These are phyloP conservation scores for Fraxinus sp. DNA, from an alignment of 305 asterid species.

Conservation along the genomic window DNA sequence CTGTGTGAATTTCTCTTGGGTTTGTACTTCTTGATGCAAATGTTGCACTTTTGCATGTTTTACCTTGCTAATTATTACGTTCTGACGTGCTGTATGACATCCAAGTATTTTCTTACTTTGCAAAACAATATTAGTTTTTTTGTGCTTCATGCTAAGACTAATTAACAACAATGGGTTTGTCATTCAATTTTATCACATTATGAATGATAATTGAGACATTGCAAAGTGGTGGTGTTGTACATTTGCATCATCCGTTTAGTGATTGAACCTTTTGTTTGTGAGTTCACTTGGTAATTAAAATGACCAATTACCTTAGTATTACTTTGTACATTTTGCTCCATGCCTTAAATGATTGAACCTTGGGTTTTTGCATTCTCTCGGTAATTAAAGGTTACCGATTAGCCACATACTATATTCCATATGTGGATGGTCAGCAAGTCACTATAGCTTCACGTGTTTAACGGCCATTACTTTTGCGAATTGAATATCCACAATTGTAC, in stretches of 20 bases:
- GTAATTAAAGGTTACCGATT: slow-evolving; percentile 34
- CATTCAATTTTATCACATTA: not conserved
- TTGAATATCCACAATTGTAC: slow-evolving; percentile 12
- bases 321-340: slow-evolving; percentile 15
- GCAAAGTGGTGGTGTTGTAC: not conserved
- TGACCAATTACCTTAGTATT: no score
- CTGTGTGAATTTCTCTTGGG: not conserved
- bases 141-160: not conserved
- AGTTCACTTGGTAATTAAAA: no score
- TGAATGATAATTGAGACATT: not conserved
- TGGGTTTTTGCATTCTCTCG: not conserved
- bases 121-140: not conserved
- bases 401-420: slow-evolving; percentile 33
- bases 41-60: not conserved
- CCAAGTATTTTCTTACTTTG: not conserved
- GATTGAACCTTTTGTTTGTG: no score
- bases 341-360: not conserved
- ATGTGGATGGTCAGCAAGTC: slow-evolving; percentile 50
- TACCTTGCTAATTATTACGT: not conserved
- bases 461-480: slow-evolving; percentile 23
- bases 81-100: not conserved
- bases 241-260: no score
- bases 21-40: not conserved
- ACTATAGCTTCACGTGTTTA: slow-evolving; percentile 35
- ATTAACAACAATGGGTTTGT: not conserved